Evolutionary conservation across 495 filamentous ascomycete genomes (phyloP).

Genomic region (Aspergillus funiculosus): DNA sequence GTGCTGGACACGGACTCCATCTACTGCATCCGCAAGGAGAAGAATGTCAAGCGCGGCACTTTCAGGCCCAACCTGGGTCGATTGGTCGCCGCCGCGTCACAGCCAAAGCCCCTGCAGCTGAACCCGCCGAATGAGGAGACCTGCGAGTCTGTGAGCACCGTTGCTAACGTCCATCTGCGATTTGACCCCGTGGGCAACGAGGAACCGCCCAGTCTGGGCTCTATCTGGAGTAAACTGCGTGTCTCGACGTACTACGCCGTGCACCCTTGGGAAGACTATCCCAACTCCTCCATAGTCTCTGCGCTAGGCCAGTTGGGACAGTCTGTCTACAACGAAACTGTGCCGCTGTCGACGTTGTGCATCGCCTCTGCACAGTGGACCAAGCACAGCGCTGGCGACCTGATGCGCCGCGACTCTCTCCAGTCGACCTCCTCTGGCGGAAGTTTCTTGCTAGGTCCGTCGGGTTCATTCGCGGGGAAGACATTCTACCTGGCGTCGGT

Average conservation of each 20-base stretch:
- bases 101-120: slow-evolving; percentile 66
- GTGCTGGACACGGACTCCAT: slow-evolving; percentile 52
- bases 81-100: slow-evolving; percentile 62
- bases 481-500: slow-evolving; percentile 63
- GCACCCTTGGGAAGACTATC: slow-evolving; percentile 51
- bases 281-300: slow-evolving; percentile 20
- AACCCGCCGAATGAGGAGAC: slow-evolving; percentile 38
- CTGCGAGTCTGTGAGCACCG: slow-evolving; percentile 45
- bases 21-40: slow-evolving; percentile 68
- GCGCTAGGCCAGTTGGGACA: slow-evolving; percentile 46
- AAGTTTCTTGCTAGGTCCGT: slow-evolving; percentile 36
- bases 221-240: slow-evolving; percentile 64
- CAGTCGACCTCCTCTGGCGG: slow-evolving; percentile 34
- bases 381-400: slow-evolving; percentile 35
- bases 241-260: slow-evolving; percentile 68
- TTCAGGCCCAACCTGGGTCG: slow-evolving; percentile 71
- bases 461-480: slow-evolving; percentile 33
- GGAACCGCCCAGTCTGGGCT: slow-evolving; percentile 61
- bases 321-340: slow-evolving; percentile 59
- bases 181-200: slow-evolving; percentile 64
- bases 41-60: slow-evolving; percentile 70
- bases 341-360: slow-evolving; percentile 59
- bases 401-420: slow-evolving; percentile 55
- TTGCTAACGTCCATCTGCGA: slow-evolving; percentile 61
- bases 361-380: slow-evolving; percentile 63